These are phyloP conservation scores for Alternaria hordeiaustralica DNA, from an alignment of 2,329 filamentous ascomycete species.

Conservation along the genomic window DNA sequence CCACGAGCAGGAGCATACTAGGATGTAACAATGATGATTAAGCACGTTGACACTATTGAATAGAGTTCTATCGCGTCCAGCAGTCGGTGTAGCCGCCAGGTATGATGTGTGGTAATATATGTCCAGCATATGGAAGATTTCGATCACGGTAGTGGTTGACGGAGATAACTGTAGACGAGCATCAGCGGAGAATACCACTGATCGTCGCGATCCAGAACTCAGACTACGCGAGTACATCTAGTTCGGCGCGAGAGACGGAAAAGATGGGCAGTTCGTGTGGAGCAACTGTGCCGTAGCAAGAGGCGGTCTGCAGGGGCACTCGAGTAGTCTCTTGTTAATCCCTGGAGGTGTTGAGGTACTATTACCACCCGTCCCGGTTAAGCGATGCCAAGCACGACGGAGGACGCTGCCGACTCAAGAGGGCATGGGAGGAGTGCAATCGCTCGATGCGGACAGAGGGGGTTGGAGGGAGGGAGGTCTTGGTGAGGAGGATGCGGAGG, in stretches of 20 bases:
- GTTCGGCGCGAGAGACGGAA: background rate
- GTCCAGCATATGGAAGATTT: background rate
- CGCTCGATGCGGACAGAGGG: constrained; percentile 3
- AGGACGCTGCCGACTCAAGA: background rate
- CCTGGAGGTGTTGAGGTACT: constrained; percentile 11
- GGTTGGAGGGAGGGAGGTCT: background rate
- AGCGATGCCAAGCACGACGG: constrained; percentile 4
- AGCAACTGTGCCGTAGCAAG: constrained; percentile 1
- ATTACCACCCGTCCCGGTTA: constrained; percentile 3
- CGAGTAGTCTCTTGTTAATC: background rate
- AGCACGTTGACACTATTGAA: background rate
- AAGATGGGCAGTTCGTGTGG: background rate
- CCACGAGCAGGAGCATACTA: too few species aligned
- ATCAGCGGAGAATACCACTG: background rate
- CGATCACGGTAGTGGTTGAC: background rate
- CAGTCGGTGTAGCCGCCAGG: background rate
- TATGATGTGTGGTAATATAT: fast-evolving
- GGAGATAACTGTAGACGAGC: background rate
- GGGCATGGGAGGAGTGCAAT: background rate
- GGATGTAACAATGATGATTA: background rate
- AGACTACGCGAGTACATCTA: background rate
- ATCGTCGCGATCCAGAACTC: background rate
- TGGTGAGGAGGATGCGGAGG: background rate
- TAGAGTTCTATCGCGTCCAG: background rate
- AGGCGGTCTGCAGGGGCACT: constrained; percentile 8